These are phyloP conservation scores for Adansonia rubrostipa DNA, from an alignment of 441 rosid species.

Conservation along the genomic window DNA sequence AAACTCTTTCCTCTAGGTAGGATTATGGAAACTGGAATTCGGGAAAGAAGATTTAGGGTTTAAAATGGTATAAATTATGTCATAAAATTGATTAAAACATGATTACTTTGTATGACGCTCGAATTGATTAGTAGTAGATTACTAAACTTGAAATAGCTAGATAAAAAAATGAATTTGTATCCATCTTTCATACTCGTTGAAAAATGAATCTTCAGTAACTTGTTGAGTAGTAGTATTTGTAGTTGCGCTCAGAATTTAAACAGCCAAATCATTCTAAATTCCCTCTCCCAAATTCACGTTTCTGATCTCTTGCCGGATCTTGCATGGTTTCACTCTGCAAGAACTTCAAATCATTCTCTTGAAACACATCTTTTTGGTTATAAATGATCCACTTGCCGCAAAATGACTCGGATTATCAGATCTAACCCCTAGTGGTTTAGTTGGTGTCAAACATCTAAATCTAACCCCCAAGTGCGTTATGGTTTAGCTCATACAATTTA, in stretches of 20 bases:
- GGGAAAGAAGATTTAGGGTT: neutral
- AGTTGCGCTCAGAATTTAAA: neutral
- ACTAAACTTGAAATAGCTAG: no score
- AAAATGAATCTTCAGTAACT: neutral
- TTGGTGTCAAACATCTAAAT: neutral
- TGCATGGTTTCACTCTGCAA: no score
- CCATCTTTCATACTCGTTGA: no score
- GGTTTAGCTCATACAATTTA: neutral
- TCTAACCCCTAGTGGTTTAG: neutral
- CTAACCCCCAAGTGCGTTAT: neutral
- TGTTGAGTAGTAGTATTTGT: neutral
- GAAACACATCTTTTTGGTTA: no score
- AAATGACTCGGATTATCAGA: neutral
- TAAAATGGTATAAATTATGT: neutral
- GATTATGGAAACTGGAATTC: no score
- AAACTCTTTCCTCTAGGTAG: no score
- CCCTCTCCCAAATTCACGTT: neutral
- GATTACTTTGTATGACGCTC: no score
- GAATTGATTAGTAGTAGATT: no score
- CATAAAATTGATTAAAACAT: no score
- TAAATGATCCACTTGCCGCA: no score
- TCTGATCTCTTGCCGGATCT: neutral
- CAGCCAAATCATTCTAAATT: neutral
- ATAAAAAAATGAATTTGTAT: no score
- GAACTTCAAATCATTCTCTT: no score